Percentiles rank a stretch among this genome's conserved stretches.
phyloP scores from a whole-genome alignment of 768 basidiomycete genomes.

The Mycena galopus region DNA sequence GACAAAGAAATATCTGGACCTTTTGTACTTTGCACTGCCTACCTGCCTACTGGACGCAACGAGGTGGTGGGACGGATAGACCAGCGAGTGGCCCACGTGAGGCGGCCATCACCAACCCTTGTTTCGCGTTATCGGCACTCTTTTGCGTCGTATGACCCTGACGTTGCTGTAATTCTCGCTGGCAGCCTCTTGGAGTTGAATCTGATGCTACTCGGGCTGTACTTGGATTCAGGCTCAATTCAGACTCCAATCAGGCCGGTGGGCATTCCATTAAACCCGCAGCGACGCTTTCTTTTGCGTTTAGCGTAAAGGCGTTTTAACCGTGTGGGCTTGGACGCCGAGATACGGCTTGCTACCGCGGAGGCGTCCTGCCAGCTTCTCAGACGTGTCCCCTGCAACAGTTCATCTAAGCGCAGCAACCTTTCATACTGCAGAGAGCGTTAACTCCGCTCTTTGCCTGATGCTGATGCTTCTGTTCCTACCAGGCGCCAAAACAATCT shows the following conservation, averaged over 20 bases:
- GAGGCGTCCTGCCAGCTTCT: neutral
- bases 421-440: slow-evolving; percentile 1
- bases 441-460: neutral
- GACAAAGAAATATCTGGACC: neutral
- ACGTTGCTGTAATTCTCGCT: slow-evolving; percentile 11
- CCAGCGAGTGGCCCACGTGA: slow-evolving; percentile 15
- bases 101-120: slow-evolving; percentile 22
- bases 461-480: neutral
- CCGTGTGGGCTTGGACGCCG: slow-evolving; percentile 13
- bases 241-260: slow-evolving; percentile 8
- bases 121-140: neutral
- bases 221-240: neutral
- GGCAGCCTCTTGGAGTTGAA: slow-evolving; percentile 3
- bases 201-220: neutral
- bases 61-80: slow-evolving; percentile 15
- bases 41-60: slow-evolving; percentile 24
- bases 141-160: neutral
- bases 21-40: slow-evolving; percentile 21
- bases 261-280: slow-evolving; percentile 4
- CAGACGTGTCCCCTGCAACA: neutral
- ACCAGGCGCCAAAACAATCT: neutral
- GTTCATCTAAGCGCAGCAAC: slow-evolving; percentile 1
- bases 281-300: slow-evolving; percentile 1
- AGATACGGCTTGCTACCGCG: neutral
- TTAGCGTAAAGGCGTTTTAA: slow-evolving; percentile 23